Evolutionary conservation across 495 filamentous ascomycete genomes (phyloP).

Genomic region (Bryoglossum gracile): DNA sequence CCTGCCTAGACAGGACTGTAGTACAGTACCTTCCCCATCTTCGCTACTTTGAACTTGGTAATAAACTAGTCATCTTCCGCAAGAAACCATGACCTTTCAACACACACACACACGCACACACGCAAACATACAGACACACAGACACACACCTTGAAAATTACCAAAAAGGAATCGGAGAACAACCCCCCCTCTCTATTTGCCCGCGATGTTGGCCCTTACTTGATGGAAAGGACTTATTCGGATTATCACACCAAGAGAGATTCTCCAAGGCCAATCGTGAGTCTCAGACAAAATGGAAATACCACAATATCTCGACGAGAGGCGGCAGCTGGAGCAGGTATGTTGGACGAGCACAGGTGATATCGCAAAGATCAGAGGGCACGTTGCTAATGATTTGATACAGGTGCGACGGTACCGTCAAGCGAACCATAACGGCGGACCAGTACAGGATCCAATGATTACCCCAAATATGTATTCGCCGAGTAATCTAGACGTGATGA

Average conservation of each 20-base stretch:
- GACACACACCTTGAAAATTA: neutral
- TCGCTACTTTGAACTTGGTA: neutral
- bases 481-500: constrained; percentile 40
- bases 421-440: neutral
- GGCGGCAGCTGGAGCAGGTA: neutral
- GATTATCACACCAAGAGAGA: no score
- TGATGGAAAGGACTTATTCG: no score
- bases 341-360: neutral
- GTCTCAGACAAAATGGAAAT: neutral
- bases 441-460: constrained; percentile 32
- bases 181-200: no score
- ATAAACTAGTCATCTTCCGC: neutral
- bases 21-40: no score
- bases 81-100: no score
- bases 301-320: neutral
- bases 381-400: no score
- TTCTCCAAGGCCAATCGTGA: neutral
- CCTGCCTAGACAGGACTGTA: neutral
- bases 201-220: no score
- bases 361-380: no score
- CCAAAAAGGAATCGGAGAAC: no score
- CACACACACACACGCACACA: no score
- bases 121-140: no score
- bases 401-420: neutral
- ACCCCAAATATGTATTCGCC: constrained; percentile 41